Evolutionary conservation across 176 grass and related monocot species (phyloP), one percentile per base, ranked within the genome.

Genomic region (Oryza punctata): DNA sequence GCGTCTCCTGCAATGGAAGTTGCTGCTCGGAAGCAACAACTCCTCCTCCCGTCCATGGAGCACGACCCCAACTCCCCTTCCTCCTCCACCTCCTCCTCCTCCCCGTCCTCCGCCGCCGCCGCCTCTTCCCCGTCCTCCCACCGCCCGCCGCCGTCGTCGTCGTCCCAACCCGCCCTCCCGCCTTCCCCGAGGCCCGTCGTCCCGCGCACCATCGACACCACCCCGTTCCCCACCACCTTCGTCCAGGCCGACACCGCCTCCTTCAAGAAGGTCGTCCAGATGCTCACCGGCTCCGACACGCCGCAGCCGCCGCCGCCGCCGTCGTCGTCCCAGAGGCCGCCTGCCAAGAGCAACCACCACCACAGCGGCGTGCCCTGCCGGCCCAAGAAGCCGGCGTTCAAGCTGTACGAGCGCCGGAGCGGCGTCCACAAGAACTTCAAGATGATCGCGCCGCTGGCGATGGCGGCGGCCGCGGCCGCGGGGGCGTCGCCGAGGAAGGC

Each of bases 241-340:
- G 89, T 96, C 13, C 91, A 96, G 84, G 94, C 91, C 72, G 94
- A 96, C 80, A 85, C 88, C 24, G 67, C 86, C 72, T 89, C 86
- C 86, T 96, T 96, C 86, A 96, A 96, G 83, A 86, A 96, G 76
- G 91, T 96, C 33, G 94, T 96, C 33, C 94, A 96, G 89, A 86
- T 90, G 84, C 91, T 96, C 81, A 96, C 94, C 43, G 94, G 94
- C 73, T 44, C 91, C 77, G 81, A 79, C 57, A 24, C 57, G 57
- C n/a, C 78, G 63, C 16, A n/a, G n/a, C n/a, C 80, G 12, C 21
- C 68, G 23, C 12, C 68, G 23, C 19, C 77, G 61, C 15, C 80
- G 12, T 26, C 68, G 23, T 15, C 69, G 23, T 16, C 72, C 21
- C 87, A 86, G 88, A 86, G 73, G 72, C 81, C 52, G 18, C 70